Evolutionary conservation across 441 rosid genomes (phyloP), one percentile per base, ranked within the genome.

Genomic region (Lepidium campestre): DNA sequence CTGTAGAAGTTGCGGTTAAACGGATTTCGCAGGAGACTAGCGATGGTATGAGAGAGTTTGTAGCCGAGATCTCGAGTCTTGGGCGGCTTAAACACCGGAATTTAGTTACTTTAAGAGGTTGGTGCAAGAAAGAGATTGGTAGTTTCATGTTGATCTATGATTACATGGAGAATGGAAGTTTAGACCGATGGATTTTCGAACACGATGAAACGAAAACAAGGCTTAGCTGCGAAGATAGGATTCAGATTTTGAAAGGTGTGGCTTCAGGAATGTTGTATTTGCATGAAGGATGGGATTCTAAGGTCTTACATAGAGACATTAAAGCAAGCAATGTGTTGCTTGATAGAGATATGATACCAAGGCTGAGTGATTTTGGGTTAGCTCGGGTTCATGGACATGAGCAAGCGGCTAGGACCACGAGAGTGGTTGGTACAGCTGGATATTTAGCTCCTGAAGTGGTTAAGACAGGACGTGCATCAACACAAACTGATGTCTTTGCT

Each of bases 161-260:
- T 78, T 92, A 87, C 68, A 85, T 87, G 93, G 91, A 85, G 68
- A 89, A 86, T 63, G 90, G 95, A 31, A 89, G 93, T 49, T 80
- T 86, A 55, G 95, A 87, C 68, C 67, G 71, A 27, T 70, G 80
- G 77, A 59, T 86, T 3, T 85, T 80, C 23, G 84, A 86, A 13
- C 54, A 57, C 9, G 85, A 82, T 17, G 65, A 47, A 29, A 73
- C 55, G 35, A 71, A 10, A 19, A 63, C 53, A 56, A 66, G 67
- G 57, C 69, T 81, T 71, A 76, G 79, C 4, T 84, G 68, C 18
- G 77, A 77, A 62, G 86, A 81, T 13, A 80, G 97, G 36, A 72
- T 85, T 0, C 72, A 70, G 52, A 81, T 88, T 32, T 75, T 88
- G 32, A 83, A 82, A 72, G 86, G 86, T 42, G 93, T 89, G 1